A percentile compares a stretch with the other conserved stretches of the same genome.
phyloP scores from a whole-genome alignment of 2,329 filamentous ascomycete species.

The Diaporthe capsici region DNA sequence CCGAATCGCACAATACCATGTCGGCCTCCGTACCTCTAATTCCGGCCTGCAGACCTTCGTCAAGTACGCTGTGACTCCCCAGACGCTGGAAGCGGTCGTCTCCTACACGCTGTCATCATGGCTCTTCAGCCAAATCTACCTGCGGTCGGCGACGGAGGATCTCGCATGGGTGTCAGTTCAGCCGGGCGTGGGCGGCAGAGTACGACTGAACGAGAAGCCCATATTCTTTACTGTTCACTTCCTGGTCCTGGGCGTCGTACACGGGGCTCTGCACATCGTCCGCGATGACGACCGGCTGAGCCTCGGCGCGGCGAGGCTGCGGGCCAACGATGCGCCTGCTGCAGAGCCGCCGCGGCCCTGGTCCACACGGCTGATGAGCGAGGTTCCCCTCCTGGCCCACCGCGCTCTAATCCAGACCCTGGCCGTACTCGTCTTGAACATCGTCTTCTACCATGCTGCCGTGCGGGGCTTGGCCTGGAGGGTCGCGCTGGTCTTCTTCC shows the following conservation, averaged over 20 bases:
- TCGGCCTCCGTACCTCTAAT: slow-evolving; percentile 78
- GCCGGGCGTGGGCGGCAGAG: slow-evolving; percentile 77
- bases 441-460: slow-evolving; percentile 56
- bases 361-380: slow-evolving; percentile 53
- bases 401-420: slow-evolving; percentile 57
- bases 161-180: slow-evolving; percentile 81
- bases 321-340: slow-evolving; percentile 41
- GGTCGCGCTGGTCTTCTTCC: slow-evolving; percentile 78
- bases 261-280: slow-evolving; percentile 79
- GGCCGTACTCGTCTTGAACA: slow-evolving; percentile 71
- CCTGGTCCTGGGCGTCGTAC: slow-evolving; percentile 75
- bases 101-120: slow-evolving; percentile 86
- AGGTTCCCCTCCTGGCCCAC: slow-evolving; percentile 57
- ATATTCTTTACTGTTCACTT: slow-evolving; percentile 84
- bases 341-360: slow-evolving; percentile 48
- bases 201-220: slow-evolving; percentile 86
- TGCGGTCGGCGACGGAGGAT: slow-evolving; percentile 76
- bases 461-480: slow-evolving; percentile 77
- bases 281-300: slow-evolving; percentile 79
- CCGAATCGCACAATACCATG: slow-evolving; percentile 86
- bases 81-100: slow-evolving; percentile 77
- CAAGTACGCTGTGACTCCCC: slow-evolving; percentile 68
- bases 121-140: slow-evolving; percentile 85
- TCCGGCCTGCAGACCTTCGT: slow-evolving; percentile 77
- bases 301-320: slow-evolving; percentile 56